Percentiles rank a stretch among this genome's conserved stretches.
These are phyloP conservation scores for Antitrichia curtipendula DNA, from an alignment of 225 moss, liverwort and hornwort species.

Conservation along the genomic window DNA sequence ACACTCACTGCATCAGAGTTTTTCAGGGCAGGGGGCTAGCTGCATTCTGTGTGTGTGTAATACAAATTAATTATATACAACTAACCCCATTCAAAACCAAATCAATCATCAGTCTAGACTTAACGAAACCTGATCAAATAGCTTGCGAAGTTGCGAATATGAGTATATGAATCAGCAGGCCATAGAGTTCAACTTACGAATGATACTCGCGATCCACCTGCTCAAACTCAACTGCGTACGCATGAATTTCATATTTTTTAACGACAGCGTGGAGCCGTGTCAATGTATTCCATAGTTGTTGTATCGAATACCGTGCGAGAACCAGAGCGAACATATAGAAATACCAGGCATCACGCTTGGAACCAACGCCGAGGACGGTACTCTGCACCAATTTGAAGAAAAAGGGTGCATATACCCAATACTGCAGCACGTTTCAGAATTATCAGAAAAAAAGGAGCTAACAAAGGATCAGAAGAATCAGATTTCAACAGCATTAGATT, in stretches of 20 bases:
- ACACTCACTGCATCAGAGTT: not conserved
- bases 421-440: conserved; percentile 29
- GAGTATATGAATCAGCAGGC: not conserved
- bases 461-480: not conserved
- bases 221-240: conserved; percentile 45
- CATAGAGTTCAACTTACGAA: conserved; percentile 17
- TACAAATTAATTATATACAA: not conserved
- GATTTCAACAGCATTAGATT: not conserved
- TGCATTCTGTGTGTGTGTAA: not conserved
- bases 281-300: conserved; percentile 38
- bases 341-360: conserved; percentile 52
- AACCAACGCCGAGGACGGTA: not conserved
- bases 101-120: not conserved
- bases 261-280: conserved; percentile 36
- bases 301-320: conserved; percentile 1
- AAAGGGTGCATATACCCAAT: conserved; percentile 58
- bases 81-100: not conserved
- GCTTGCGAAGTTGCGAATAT: not conserved
- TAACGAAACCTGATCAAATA: not conserved
- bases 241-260: conserved; percentile 35
- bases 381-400: conserved; percentile 23
- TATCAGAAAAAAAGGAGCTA: not conserved
- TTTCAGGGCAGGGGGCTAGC: too few species aligned
- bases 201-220: conserved; percentile 82
- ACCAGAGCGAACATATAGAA: conserved; percentile 49